Evolutionary conservation across 2,329 filamentous ascomycete species (phyloP), one percentile per base, ranked within the genome.

Genomic region (Colletotrichum sp.): DNA sequence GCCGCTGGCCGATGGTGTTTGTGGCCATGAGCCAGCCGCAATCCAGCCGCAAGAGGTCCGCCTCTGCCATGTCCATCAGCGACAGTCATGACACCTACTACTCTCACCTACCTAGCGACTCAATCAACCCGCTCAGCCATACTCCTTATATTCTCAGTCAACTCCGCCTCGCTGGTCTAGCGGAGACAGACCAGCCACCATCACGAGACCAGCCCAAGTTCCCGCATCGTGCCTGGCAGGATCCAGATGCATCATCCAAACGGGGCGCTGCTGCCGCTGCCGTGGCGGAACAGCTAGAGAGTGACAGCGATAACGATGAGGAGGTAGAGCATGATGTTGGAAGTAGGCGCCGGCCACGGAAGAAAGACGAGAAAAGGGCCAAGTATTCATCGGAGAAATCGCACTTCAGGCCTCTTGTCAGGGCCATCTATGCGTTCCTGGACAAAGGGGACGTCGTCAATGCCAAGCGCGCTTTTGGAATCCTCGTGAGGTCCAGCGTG

Each of bases 351-450:
- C 59, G 59, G n/a, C 24, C 62, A 6, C 65, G 36, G 32, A 77
- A 77, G 16, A 76, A 78, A 26, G 76, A 82, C 73, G 80, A 69
- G 21, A 69, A 32, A 6, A 75, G 74, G 34, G 62, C 69, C 16
- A 72, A 72, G 52, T 76, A 78, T 28, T 67, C 69, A 15, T 73
- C 73, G 5, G 78, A 78, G 39, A 77, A 67, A 16, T 59, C 72
- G 16, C 68, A 69, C n/a, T 75, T 79, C 55, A 68, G 64, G 30
- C 76, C 78, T 18, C 60, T 79, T 26, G 67, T 72, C 60, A 86
- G 21, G 93, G 87, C 96, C 21, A 85, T 97, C 79, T 93, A 97
- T 83, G 91, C 91, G 44, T 95, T 93, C 80, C 88, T 98, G 55
- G 89, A 93, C 32, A 88, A 92, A 76, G 91, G 92, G 36, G 94